These are phyloP conservation scores for Elaeis oleifera DNA, from an alignment of 202 grass and related monocot genomes.

Conservation along the genomic window DNA sequence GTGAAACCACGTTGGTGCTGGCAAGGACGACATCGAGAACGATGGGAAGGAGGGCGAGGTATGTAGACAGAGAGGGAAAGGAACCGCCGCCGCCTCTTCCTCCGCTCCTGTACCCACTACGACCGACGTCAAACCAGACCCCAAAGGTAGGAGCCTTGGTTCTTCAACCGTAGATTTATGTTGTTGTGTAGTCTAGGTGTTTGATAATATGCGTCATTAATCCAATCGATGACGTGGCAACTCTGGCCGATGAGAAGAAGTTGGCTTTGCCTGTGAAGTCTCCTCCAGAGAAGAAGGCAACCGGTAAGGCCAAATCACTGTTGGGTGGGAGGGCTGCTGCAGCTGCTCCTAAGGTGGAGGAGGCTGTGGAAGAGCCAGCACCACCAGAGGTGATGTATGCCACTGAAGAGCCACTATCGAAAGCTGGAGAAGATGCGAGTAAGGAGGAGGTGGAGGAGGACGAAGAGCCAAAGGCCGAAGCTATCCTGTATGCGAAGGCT, in stretches of 20 bases:
- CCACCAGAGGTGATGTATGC: neutral
- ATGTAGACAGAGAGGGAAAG: too few species aligned
- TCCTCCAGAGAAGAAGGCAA: too few species aligned
- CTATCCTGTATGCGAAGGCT: constrained; percentile 1
- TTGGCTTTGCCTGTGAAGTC: too few species aligned
- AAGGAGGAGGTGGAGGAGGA: constrained; percentile 13
- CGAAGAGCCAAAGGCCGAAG: neutral
- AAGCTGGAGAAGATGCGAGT: too few species aligned
- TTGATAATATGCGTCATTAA: neutral
- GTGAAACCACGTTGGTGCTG: too few species aligned
- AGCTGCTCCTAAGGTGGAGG: neutral
- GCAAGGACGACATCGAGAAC: too few species aligned
- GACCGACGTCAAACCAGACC: neutral
- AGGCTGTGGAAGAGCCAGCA: constrained; percentile 3
- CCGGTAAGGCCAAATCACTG: too few species aligned
- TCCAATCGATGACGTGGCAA: neutral
- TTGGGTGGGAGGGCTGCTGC: too few species aligned
- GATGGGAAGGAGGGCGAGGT: too few species aligned
- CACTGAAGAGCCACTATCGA: neutral
- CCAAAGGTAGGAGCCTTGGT: neutral
- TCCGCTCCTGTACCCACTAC: neutral
- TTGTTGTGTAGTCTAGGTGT: neutral
- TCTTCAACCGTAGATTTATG: neutral
- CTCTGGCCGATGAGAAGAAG: neutral
- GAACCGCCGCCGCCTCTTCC: neutral